Percentiles rank a stretch among this genome's conserved stretches.
Conservation (phyloP, 2,329 filamentous ascomycete genomes). For the Calonectria naviculata region DNA sequence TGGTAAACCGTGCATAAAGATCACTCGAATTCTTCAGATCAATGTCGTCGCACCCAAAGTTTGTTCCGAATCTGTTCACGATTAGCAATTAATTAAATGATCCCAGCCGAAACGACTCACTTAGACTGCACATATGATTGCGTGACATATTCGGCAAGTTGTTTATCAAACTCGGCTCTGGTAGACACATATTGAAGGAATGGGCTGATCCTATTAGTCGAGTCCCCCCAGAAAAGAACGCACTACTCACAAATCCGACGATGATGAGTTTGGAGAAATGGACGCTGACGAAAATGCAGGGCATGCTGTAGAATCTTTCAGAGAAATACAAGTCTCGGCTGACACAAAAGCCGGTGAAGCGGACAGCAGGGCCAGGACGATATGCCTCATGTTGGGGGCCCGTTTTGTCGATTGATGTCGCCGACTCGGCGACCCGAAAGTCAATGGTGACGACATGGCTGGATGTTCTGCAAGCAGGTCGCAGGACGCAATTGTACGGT, state of each 20-base stretch:
- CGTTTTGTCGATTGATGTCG: slow-evolving; percentile 30
- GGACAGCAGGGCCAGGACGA: slow-evolving; percentile 40
- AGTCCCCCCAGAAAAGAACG: not conserved
- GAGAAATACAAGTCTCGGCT: slow-evolving; percentile 70
- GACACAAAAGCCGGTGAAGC: slow-evolving; percentile 43
- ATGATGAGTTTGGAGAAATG: slow-evolving; percentile 70
- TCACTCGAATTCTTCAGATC: slow-evolving; percentile 82
- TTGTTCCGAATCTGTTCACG: slow-evolving; percentile 75
- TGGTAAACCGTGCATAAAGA: slow-evolving; percentile 94
- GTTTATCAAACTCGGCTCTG: slow-evolving; percentile 79
- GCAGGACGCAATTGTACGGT: slow-evolving; percentile 22
- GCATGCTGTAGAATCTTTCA: slow-evolving; percentile 77
- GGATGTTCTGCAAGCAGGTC: not conserved
- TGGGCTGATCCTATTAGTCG: slow-evolving; percentile 65
- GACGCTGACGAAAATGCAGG: slow-evolving; percentile 79
- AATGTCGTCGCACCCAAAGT: slow-evolving; percentile 84
- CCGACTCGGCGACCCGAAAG: slow-evolving; percentile 23
- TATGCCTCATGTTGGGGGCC: slow-evolving; percentile 30
- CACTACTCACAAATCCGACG: slow-evolving; percentile 73
- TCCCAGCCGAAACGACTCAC: slow-evolving; percentile 61
- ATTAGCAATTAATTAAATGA: slow-evolving; percentile 19
- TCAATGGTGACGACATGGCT: slow-evolving; percentile 13
- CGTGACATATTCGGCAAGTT: slow-evolving; percentile 79
- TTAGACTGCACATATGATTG: slow-evolving; percentile 79
- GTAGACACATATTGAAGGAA: slow-evolving; percentile 88